Conservation (phyloP, 2,329 filamentous ascomycete species). For the Aciculosporium take region DNA sequence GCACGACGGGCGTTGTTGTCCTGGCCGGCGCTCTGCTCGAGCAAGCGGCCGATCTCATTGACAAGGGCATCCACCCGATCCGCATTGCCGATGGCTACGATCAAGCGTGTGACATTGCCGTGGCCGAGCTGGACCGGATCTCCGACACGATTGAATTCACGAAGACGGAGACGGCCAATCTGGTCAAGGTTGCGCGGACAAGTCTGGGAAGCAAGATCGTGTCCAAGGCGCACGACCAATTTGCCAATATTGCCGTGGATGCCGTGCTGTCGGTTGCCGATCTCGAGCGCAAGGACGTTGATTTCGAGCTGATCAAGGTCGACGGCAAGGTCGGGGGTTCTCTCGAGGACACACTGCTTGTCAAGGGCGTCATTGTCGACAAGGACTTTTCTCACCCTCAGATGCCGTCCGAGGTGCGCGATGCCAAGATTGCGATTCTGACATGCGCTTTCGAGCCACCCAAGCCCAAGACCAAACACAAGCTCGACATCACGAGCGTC, state of each 20-base stretch:
- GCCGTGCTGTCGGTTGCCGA: constrained; percentile 94
- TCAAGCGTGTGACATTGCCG: constrained; percentile 90
- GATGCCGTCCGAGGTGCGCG: constrained; percentile 89
- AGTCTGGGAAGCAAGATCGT: constrained; percentile 98
- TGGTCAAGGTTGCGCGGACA: constrained; percentile 89
- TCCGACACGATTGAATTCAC: constrained; percentile 82
- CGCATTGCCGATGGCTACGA: constrained; percentile 97
- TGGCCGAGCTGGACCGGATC: constrained; percentile 82
- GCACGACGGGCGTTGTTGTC: constrained; percentile 94
- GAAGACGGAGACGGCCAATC: constrained; percentile 64
- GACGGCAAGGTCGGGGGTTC: constrained; percentile 94
- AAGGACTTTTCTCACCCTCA: constrained; percentile 99
- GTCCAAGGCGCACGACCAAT: constrained; percentile 96
- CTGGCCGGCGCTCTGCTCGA: constrained; percentile 88
- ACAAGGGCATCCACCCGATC: constrained; percentile 99
- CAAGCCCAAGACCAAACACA: constrained; percentile 99
- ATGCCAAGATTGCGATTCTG: constrained; percentile 94
- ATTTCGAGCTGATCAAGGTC: constrained; percentile 98
- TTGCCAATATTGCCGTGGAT: constrained; percentile 92
- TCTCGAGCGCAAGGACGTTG: constrained; percentile 88
- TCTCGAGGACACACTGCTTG: constrained; percentile 82
- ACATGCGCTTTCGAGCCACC: constrained; percentile 97
- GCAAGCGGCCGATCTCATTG: constrained; percentile 92
- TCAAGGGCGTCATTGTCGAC: constrained; percentile 97
- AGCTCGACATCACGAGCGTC: constrained; percentile 90